phyloP scores from a whole-genome alignment of 2,329 filamentous ascomycete genomes.

The Aspergillus clavatus region DNA sequence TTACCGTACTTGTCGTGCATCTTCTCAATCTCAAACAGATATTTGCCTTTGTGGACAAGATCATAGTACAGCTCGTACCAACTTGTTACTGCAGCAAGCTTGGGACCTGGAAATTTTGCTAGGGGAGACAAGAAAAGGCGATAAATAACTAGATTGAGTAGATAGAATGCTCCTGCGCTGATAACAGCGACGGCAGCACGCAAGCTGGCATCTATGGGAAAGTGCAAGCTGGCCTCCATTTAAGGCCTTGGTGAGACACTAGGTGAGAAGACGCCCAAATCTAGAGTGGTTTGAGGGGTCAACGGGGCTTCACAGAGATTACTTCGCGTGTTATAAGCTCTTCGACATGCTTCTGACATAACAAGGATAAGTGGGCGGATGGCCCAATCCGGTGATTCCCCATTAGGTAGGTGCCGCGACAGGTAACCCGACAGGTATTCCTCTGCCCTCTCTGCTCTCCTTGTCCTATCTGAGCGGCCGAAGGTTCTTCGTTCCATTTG shows the following conservation, averaged over 20 bases:
- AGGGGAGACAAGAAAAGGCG: neutral
- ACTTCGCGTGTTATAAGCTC: neutral
- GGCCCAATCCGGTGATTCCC: neutral
- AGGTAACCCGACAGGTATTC: neutral
- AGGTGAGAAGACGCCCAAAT: neutral
- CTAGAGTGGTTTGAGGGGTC: neutral
- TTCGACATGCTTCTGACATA: neutral
- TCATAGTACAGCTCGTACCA: conserved; percentile 24
- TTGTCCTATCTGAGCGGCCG: neutral
- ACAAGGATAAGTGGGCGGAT: neutral
- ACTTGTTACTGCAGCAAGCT: conserved; percentile 16
- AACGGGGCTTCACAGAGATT: neutral
- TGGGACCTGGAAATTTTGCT: conserved; percentile 16
- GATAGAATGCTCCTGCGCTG: neutral
- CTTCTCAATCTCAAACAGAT: conserved; percentile 23
- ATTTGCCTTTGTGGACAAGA: conserved; percentile 20
- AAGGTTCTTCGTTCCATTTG: neutral
- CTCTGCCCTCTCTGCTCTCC: neutral
- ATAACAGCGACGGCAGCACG: neutral
- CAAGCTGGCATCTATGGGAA: neutral
- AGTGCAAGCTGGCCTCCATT: neutral
- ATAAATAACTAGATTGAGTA: neutral
- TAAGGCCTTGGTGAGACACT: neutral
- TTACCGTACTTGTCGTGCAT: conserved; percentile 29
- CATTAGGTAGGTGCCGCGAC: neutral